phyloP scores from a whole-genome alignment of 257 asterid species.

The Solanum tacnaense region DNA sequence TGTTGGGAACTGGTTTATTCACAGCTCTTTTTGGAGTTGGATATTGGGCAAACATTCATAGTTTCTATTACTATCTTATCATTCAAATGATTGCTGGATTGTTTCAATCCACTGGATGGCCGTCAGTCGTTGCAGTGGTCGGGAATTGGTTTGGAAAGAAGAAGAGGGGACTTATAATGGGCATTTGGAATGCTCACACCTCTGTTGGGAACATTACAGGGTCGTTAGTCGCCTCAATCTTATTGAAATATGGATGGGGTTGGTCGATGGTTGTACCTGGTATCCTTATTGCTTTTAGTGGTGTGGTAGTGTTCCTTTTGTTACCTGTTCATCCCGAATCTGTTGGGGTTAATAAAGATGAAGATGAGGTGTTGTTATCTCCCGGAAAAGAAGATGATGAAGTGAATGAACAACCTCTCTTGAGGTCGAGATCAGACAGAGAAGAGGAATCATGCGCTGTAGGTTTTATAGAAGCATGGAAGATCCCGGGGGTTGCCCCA shows the following conservation, averaged over 20 bases:
- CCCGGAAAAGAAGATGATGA: constrained; percentile 46
- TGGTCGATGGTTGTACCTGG: constrained; percentile 91
- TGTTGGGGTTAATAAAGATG: constrained; percentile 37
- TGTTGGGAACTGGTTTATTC: constrained; percentile 93
- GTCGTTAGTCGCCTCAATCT: constrained; percentile 60
- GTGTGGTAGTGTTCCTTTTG: constrained; percentile 46
- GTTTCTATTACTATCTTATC: constrained; percentile 55
- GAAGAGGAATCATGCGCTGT: constrained; percentile 36
- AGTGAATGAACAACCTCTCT: constrained; percentile 41
- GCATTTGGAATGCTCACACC: constrained; percentile 96
- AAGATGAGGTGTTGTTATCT: constrained; percentile 11
- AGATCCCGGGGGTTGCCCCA: constrained; percentile 84
- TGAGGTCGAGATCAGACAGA: constrained; percentile 18
- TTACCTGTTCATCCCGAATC: constrained; percentile 69
- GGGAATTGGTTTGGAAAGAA: constrained; percentile 97
- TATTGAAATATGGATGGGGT: constrained; percentile 92
- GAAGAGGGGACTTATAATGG: constrained; percentile 98
- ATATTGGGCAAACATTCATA: constrained; percentile 66
- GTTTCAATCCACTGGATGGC: constrained; percentile 98
- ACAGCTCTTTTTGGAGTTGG: constrained; percentile 83
- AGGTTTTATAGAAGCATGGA: constrained; percentile 90
- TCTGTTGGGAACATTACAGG: constrained; percentile 92
- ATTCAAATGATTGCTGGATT: constrained; percentile 89
- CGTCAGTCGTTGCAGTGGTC: constrained; percentile 89
- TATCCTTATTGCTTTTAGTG: constrained; percentile 43